Percentiles rank a stretch among this genome's conserved stretches.
These are phyloP conservation scores for Magnolia officinalis DNA, from an alignment of 164 flowering plant genomes.

Conservation along the genomic window DNA sequence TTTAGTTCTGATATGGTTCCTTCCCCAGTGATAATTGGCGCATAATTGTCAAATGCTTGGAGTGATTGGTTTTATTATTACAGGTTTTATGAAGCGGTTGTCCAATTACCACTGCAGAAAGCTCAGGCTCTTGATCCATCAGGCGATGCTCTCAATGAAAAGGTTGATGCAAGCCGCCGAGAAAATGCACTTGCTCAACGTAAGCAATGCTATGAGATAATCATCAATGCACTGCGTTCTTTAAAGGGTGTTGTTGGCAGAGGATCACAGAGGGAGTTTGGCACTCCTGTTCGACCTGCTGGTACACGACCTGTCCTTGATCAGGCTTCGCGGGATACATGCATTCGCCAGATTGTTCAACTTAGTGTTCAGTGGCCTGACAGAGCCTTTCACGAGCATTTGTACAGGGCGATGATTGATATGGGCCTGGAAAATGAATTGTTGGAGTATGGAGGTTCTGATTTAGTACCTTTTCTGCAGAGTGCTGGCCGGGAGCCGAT, in stretches of 20 bases:
- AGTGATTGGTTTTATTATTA: conserved; percentile 9
- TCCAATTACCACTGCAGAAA: conserved; percentile 84
- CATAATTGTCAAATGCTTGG: conserved; percentile 1
- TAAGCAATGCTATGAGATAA: conserved; percentile 81
- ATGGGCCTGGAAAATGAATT: conserved; percentile 87
- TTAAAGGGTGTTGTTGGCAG: conserved; percentile 57
- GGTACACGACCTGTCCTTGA: conserved; percentile 47
- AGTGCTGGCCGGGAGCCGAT: conserved; percentile 61
- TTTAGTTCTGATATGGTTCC: not conserved
- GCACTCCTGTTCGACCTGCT: conserved; percentile 52
- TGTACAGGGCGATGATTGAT: conserved; percentile 80
- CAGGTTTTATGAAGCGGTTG: conserved; percentile 99
- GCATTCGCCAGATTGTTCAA: conserved; percentile 84
- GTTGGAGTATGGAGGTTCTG: conserved; percentile 94
- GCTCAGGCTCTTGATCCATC: conserved; percentile 91
- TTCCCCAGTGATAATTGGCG: not conserved
- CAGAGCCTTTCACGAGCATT: conserved; percentile 76
- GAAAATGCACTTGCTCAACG: conserved; percentile 72
- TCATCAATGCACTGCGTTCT: conserved; percentile 65
- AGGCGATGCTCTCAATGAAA: conserved; percentile 91
- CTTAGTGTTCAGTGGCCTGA: conserved; percentile 93
- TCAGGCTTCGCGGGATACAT: conserved; percentile 57
- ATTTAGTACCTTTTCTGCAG: conserved; percentile 91
- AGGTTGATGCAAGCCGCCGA: conserved; percentile 65
- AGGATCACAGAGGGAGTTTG: conserved; percentile 50